Conservation (phyloP, 1,139 yeast genomes). For the Yamadazyma kanchanaburiensis region DNA sequence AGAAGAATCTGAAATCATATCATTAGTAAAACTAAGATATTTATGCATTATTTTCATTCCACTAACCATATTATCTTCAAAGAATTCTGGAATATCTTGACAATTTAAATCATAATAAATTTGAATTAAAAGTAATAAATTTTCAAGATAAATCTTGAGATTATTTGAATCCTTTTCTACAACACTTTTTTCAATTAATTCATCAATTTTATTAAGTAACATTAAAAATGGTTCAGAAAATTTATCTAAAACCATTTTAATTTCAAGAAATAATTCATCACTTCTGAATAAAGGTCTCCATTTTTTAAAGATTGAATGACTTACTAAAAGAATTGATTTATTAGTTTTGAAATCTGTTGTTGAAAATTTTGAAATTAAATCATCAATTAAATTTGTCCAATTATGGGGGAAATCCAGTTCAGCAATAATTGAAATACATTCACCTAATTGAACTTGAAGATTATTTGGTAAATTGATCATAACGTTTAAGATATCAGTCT, state of each 20-base stretch:
- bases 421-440: slow-evolving; percentile 87
- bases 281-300: slow-evolving; percentile 96
- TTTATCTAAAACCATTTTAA: slow-evolving; percentile 78
- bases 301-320: slow-evolving; percentile 92
- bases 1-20: slow-evolving; percentile 50
- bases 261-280: slow-evolving; percentile 85
- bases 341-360: slow-evolving; percentile 68
- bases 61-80: slow-evolving; percentile 79
- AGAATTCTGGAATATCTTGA: slow-evolving; percentile 97
- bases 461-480: slow-evolving; percentile 78
- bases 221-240: slow-evolving; percentile 80
- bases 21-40: slow-evolving; percentile 62
- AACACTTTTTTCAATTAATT: slow-evolving; percentile 50
- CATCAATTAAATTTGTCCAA: slow-evolving; percentile 81
- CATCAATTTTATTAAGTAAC: slow-evolving; percentile 65
- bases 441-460: slow-evolving; percentile 89
- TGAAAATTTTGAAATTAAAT: slow-evolving; percentile 62
- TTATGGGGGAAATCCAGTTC: slow-evolving; percentile 92
- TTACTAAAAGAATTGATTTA: slow-evolving; percentile 84
- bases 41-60: slow-evolving; percentile 84
- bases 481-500: slow-evolving; percentile 70
- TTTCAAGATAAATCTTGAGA: slow-evolving; percentile 60
- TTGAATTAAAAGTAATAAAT: slow-evolving; percentile 67
- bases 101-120: slow-evolving; percentile 92
- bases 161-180: slow-evolving; percentile 40